Base-by-base conservation (phyloP, 192 early-diverging fungal species). In the Chytriomyces confervae region DNA sequence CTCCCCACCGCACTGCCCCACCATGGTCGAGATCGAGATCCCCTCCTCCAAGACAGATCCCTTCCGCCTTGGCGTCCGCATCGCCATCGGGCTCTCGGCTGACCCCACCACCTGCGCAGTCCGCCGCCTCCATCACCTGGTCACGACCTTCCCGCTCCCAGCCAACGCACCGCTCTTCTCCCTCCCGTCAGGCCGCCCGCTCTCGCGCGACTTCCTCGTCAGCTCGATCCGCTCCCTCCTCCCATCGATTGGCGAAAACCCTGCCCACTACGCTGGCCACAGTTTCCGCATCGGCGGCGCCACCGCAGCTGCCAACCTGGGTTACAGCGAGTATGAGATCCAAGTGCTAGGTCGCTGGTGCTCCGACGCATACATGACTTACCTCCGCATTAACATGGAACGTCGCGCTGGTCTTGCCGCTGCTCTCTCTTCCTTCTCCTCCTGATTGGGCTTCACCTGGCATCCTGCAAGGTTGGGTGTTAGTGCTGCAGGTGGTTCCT, bases 261-360 rank as follows among this genome's bases (percentile, higher is more conserved):
- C 70, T 0, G 20, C 9, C 23, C 70, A 57, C 50, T 57, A 50
- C 50, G 70, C 70, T 3, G 50, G 70, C 1, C 50, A 72, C 70
- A 57, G 50, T 5, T 72, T 72, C 50, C 70, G 70, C 1, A 72
- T 72, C 47, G 70, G 70, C 0, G 70, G 70, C 18, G 70, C 70
- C 70, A 72, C 70, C 1, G 70, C 70, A 0, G 70, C 70, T 1
- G 70, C 45, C 0, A 13, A 50, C 11, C 27, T 57, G 47, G 70
- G 70, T 16, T 50, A 50, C 70, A 27, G 50, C n/a, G 45, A 13
- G 20, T 16, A 16, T 3, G 70, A 50, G 7, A 57, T 72, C n/a
- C 50, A 36, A 18, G 4, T 36, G n/a, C 3, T 57, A n/a, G 70
- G 70, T 5, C 9, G 70, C 47, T 72, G 70, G 70, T 5, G 29